Evolutionary conservation across 169 alveolate species (phyloP), one percentile per base, ranked within the genome.

Genomic region (Eimeria falciformis): DNA sequence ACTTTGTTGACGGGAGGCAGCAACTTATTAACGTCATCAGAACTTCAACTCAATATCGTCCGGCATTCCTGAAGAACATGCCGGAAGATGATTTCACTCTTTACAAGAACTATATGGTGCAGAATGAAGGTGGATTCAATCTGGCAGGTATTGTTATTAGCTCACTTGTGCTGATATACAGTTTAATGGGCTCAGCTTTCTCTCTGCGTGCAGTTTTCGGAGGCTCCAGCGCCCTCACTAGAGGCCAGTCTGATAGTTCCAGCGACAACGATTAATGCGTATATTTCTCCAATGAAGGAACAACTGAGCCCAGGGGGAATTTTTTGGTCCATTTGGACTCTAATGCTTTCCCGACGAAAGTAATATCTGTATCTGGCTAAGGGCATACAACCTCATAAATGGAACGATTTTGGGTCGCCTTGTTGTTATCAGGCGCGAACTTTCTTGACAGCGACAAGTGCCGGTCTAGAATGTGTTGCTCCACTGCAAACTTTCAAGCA

Each of bases 81-180:
- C 7, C n/a, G n/a, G 62, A 50, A 7, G n/a, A 50, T 11, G 62
- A 50, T 50, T 50, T 50, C 62, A 50, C 7, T 14, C 14, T 11
- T 50, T 50, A 50, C 62, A 50, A 50, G 62, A 7, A 27, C 29
- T 68, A 25, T 5, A 68, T 68, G 9, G 9, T 25, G 5, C 45
- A 68, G 7, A 3, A 17, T 68, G 45, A 68, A n/a, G 75, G 75
- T 12, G 75, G 25, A n/a, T 12, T 62, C 21, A 12, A n/a, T n/a
- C 75, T 62, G 6, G 75, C 75, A 5, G 75, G 37, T 9, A 62
- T 62, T 62, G 75, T 62, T 12, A 62, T 62, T 62, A 23, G 75
- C 25, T 9, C 75, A 9, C n/a, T 62, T 62, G 12, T 62, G 12
- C 21, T 62, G 11, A n/a, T 62, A 5, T 62, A 62, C 29, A 62